These are phyloP conservation scores for Phlyctochytrium bullatum DNA, from an alignment of 192 early-diverging fungal genomes.

Conservation along the genomic window DNA sequence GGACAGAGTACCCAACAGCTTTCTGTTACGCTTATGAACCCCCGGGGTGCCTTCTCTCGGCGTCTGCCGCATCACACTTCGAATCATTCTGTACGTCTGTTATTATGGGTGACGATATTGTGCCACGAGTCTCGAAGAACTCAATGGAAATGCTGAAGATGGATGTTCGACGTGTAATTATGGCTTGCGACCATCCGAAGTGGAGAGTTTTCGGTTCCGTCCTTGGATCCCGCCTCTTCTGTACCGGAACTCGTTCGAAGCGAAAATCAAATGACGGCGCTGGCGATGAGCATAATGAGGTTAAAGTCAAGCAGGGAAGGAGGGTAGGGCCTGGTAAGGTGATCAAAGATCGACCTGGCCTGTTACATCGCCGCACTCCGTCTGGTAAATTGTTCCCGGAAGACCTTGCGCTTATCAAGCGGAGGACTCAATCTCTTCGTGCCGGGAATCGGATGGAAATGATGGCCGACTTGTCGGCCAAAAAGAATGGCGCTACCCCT, in stretches of 20 bases:
- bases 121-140: conserved; percentile 28
- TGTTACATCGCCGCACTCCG: conserved; percentile 21
- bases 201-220: conserved; percentile 34
- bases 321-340: background rate
- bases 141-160: conserved; percentile 37
- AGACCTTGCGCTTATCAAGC: conserved; percentile 13
- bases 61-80: conserved; percentile 21
- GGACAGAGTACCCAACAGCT: conserved; percentile 22
- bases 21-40: conserved; percentile 33
- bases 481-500: conserved; percentile 10
- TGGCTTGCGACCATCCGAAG: conserved; percentile 29
- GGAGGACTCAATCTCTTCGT: conserved; percentile 14
- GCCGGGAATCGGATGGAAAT: background rate
- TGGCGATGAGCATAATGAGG: too few species aligned
- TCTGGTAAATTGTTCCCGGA: conserved; percentile 15
- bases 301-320: too few species aligned
- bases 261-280: background rate
- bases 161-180: conserved; percentile 31
- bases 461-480: background rate
- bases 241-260: background rate
- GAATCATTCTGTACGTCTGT: conserved; percentile 40
- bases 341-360: conserved; percentile 10
- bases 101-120: conserved; percentile 40
- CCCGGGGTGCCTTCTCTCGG: conserved; percentile 26
- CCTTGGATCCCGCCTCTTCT: conserved; percentile 14